phyloP scores from a whole-genome alignment of 2,329 filamentous ascomycete species.

The Westerdykella ornata region DNA sequence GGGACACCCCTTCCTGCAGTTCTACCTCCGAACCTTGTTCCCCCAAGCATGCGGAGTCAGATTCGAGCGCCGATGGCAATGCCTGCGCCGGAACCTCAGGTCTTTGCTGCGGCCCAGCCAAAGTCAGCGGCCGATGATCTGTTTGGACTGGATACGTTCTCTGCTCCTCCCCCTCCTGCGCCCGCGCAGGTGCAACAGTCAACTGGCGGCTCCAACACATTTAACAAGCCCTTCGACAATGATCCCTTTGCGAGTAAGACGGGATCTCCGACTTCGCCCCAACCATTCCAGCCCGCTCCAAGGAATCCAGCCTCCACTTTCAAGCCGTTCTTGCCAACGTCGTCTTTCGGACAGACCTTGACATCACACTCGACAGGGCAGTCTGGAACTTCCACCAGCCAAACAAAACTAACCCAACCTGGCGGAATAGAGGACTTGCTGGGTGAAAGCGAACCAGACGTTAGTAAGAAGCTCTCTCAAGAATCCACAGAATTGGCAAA shows the following conservation, averaged over 20 bases:
- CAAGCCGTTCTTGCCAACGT: conserved; percentile 88
- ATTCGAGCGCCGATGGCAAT: conserved; percentile 44
- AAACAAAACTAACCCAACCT: conserved; percentile 34
- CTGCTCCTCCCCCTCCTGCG: conserved; percentile 44
- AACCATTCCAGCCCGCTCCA: conserved; percentile 43
- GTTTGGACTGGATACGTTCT: conserved; percentile 78
- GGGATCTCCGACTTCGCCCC: conserved; percentile 49
- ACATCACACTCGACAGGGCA: conserved; percentile 69
- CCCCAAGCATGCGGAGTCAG: conserved; percentile 72
- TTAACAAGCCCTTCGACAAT: conserved; percentile 40
- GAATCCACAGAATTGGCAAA: conserved; percentile 93
- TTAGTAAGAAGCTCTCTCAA: conserved; percentile 77
- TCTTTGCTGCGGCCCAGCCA: conserved; percentile 46
- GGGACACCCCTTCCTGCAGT: conserved; percentile 64
- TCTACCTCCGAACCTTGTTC: conserved; percentile 75
- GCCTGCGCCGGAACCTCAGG: conserved; percentile 46
- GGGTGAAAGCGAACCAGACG: conserved; percentile 82
- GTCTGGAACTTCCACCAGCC: conserved; percentile 42
- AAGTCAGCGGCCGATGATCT: conserved; percentile 89
- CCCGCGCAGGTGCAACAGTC: conserved; percentile 58
- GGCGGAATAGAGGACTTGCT: conserved; percentile 72
- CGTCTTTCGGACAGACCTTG: conserved; percentile 80
- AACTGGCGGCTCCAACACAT: conserved; percentile 62
- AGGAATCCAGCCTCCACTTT: conserved; percentile 52
- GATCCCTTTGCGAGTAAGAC: conserved; percentile 57